Evolutionary conservation across 208 protist genomes (phyloP), one percentile per base, ranked within the genome.

Genomic region (Jaenimonas drosophilae): DNA sequence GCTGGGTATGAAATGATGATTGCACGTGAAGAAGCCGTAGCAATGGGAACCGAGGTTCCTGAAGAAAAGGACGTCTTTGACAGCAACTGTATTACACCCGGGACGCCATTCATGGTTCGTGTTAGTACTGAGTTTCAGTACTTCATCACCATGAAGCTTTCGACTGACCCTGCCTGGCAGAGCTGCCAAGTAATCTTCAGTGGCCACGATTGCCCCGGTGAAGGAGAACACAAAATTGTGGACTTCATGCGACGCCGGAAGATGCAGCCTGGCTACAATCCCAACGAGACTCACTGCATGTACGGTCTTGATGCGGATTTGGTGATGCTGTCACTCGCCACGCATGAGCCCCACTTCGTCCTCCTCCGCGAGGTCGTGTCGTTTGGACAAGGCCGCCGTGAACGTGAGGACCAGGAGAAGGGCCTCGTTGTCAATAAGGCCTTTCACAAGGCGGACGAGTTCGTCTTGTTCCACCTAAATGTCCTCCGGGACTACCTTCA

Each of bases 201-300:
- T 23, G 96, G 90, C 36, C 87, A 96, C 47, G 73, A 95, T 46
- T 81, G 88, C 43, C 95, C 97, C 7, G 98, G 98, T 2, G 98
- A 99, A 79, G 98, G 98, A 20, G 97, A 99, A 78, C 98, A 99
- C 70, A 99, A 99, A 72, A 99, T 99, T 54, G 98, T 99, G 52
- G 91, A 98, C 39, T 99, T 96, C 64, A 99, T 99, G 53, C 87
- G 98, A 37, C 59, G 70, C 30, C 78, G 92, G 41, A 96, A 97
- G 72, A 75, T 76, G 58, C 58, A 85, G 59, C 77, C 79, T 0
- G 84, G 67, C 12, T 98, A 99, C 72, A 70, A 96, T 55, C 76
- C 96, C 4, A 93, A 98, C 68, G 83, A 84, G 52, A 79, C 77
- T 11, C 97, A 99, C 77, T 98, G 95, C 64, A 77, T 99, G 54